Percentiles rank a stretch among this genome's conserved stretches.
Conservation (phyloP, 129 eudicot species). For the Smallanthus sonchifolius region DNA sequence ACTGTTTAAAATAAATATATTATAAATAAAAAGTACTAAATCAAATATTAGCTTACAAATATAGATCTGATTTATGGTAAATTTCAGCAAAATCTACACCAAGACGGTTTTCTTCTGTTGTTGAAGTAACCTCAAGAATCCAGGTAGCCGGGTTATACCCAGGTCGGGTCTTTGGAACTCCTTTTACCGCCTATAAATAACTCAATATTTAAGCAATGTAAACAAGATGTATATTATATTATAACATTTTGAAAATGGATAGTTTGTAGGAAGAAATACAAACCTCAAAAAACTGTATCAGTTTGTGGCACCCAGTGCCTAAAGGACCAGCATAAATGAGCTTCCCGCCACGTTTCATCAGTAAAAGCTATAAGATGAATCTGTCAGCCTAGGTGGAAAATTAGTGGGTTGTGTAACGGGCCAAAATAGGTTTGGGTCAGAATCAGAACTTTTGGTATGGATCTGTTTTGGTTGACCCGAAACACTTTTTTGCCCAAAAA, state of each 20-base stretch:
- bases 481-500: background rate
- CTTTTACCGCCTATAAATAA: slow-evolving; percentile 42
- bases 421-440: background rate
- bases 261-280: slow-evolving; percentile 12
- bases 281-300: slow-evolving; percentile 74
- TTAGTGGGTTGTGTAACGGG: slow-evolving; percentile 3
- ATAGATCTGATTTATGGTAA: slow-evolving; percentile 48
- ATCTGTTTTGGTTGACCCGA: background rate
- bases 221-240: background rate
- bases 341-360: slow-evolving; percentile 86
- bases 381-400: slow-evolving; percentile 1
- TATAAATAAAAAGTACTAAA: background rate
- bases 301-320: slow-evolving; percentile 60
- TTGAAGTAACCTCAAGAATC: slow-evolving; percentile 63
- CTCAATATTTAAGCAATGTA: background rate
- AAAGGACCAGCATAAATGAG: slow-evolving; percentile 89
- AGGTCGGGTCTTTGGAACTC: slow-evolving; percentile 46
- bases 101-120: slow-evolving; percentile 63
- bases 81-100: slow-evolving; percentile 52
- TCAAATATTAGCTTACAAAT: slow-evolving; percentile 31
- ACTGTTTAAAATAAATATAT: background rate
- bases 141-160: slow-evolving; percentile 75
- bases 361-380: slow-evolving; percentile 48
- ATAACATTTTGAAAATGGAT: background rate
- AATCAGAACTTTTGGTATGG: background rate